A percentile compares a stretch with the other conserved stretches of the same genome.
Evolutionary conservation across 2,329 filamentous ascomycete species (phyloP).

Genomic region (Endothia cerciana): DNA sequence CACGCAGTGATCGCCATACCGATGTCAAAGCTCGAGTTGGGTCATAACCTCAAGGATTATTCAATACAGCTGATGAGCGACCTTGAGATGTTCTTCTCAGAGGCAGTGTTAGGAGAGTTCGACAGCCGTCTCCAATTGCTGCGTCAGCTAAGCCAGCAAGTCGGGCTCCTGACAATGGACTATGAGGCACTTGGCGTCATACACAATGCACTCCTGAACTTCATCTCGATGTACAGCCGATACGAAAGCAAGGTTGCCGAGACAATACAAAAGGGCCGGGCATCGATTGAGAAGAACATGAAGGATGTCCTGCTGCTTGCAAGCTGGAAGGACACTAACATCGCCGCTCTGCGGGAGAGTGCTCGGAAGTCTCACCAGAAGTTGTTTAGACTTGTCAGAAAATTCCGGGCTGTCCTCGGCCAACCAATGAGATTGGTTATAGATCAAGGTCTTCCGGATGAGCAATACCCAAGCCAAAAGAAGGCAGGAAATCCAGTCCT

Average conservation of each 20-base stretch:
- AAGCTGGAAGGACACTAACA: constrained; percentile 98
- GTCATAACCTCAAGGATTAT: constrained; percentile 64
- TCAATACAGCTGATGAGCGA: constrained; percentile 72
- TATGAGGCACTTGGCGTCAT: constrained; percentile 63
- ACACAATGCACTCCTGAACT: constrained; percentile 70
- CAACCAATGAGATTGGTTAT: constrained; percentile 73
- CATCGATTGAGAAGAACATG: constrained; percentile 84
- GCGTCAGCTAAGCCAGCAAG: constrained; percentile 64
- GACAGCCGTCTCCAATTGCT: constrained; percentile 73
- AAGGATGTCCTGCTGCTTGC: constrained; percentile 90
- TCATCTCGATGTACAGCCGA: constrained; percentile 74
- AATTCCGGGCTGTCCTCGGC: constrained; percentile 80
- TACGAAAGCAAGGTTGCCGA: constrained; percentile 71
- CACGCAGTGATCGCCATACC: constrained; percentile 83
- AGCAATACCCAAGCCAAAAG: constrained; percentile 34
- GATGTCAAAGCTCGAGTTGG: constrained; percentile 64
- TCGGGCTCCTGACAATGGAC: constrained; percentile 64
- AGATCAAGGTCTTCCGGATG: constrained; percentile 62
- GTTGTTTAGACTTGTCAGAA: constrained; percentile 86
- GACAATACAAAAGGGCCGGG: constrained; percentile 67
- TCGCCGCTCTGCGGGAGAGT: constrained; percentile 84
- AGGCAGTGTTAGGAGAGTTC: constrained; percentile 82
- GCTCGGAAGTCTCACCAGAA: constrained; percentile 89
- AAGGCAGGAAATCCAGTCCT: background rate
- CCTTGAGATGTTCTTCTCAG: constrained; percentile 77